Evolutionary conservation across 441 rosid genomes (phyloP).

Genomic region (Heliophila coronopifolia): DNA sequence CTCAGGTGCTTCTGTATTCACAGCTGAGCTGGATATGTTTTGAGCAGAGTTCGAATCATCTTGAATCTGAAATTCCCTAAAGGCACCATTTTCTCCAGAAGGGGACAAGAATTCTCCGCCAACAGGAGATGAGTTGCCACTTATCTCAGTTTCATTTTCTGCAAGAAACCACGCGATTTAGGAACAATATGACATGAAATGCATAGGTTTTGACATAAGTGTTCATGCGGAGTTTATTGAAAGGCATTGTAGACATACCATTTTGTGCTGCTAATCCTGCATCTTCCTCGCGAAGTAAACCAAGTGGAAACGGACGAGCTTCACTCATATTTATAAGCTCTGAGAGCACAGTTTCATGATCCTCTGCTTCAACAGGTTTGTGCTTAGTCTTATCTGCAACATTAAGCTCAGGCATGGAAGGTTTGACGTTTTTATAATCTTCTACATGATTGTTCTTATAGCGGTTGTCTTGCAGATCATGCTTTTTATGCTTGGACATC

Average conservation of each 20-base stretch:
- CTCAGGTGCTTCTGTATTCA: conserved; percentile 10
- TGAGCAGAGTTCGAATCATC: conserved; percentile 11
- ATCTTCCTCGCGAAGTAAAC: conserved; percentile 16
- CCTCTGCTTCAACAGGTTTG: conserved; percentile 14
- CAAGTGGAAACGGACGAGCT: conserved; percentile 31
- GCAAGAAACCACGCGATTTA: conserved; percentile 24
- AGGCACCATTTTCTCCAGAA: conserved; percentile 16
- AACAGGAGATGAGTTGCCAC: conserved; percentile 24
- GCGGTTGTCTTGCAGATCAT: conserved; percentile 6
- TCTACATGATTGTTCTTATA: conserved; percentile 24
- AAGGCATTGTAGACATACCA: conserved; percentile 1
- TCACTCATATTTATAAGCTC: conserved; percentile 40
- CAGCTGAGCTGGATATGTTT: not conserved
- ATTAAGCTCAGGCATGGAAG: conserved; percentile 31
- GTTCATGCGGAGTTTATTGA: not conserved
- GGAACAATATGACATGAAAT: not conserved
- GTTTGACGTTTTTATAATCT: conserved; percentile 17
- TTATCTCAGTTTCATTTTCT: conserved; percentile 31
- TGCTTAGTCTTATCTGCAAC: conserved; percentile 32
- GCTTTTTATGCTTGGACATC: conserved; percentile 12
- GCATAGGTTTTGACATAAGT: conserved; percentile 4
- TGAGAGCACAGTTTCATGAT: conserved; percentile 22
- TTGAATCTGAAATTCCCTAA: conserved; percentile 18
- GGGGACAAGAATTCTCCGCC: conserved; percentile 31
- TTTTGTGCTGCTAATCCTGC: conserved; percentile 18